Percentiles rank a stretch among this genome's conserved stretches.
Conservation (phyloP, 768 basidiomycete genomes). For the Pisolithus sp. region DNA sequence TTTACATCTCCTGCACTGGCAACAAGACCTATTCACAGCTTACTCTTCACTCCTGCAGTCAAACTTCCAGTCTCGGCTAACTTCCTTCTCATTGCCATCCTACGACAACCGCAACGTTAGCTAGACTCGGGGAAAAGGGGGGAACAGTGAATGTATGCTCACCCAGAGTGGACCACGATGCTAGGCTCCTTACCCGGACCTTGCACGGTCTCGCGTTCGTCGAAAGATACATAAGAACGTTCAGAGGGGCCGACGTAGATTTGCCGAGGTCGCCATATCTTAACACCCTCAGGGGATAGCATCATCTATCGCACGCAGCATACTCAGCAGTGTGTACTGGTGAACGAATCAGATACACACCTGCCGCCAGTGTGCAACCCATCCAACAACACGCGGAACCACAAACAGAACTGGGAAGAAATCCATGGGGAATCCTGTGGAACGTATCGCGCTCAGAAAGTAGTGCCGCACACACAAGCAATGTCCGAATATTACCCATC, state of each 20-base stretch:
- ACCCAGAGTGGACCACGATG: conserved; percentile 69
- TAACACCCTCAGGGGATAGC: conserved; percentile 82
- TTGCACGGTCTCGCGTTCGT: conserved; percentile 48
- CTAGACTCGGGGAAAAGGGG: not conserved
- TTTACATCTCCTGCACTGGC: not conserved
- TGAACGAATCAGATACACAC: conserved; percentile 28
- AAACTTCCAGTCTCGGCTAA: conserved; percentile 20
- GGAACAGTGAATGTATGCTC: conserved; percentile 24
- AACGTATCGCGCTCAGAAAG: conserved; percentile 2
- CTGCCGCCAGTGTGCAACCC: conserved; percentile 91
- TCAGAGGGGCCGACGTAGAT: conserved; percentile 73
- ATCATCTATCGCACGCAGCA: conserved; percentile 57
- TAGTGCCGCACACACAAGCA: not conserved
- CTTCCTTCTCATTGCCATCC: conserved; percentile 28
- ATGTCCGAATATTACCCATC: conserved; percentile 54
- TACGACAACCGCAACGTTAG: conserved; percentile 6
- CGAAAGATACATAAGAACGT: conserved; percentile 68
- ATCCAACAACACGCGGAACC: conserved; percentile 87
- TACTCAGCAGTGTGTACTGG: conserved; percentile 3
- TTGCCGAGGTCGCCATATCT: conserved; percentile 89
- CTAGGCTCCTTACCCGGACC: conserved; percentile 57
- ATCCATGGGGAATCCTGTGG: conserved; percentile 83
- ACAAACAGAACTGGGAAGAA: conserved; percentile 93
- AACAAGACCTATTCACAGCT: conserved; percentile 6
- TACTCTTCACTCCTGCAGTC: conserved; percentile 17